Conservation (phyloP, 768 basidiomycete species). For the Suillus tomentosus region DNA sequence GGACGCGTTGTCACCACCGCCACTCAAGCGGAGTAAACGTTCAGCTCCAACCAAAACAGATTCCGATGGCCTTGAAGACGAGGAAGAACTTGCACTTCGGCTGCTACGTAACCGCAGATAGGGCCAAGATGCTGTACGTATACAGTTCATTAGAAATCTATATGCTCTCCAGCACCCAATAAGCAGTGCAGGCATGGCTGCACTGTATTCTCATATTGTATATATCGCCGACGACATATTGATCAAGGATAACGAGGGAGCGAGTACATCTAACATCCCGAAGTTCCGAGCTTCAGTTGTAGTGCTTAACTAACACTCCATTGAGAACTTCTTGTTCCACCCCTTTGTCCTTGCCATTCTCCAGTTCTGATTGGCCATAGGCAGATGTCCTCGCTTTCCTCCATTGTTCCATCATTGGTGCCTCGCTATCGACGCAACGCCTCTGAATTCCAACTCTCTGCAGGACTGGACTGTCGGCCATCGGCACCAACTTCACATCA, state of each 20-base stretch:
- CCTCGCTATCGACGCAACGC: slow-evolving; percentile 39
- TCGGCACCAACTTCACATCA: slow-evolving; percentile 46
- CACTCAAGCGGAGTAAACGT: slow-evolving; percentile 34
- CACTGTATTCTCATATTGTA: neutral
- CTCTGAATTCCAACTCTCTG: slow-evolving; percentile 43
- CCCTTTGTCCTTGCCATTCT: slow-evolving; percentile 39
- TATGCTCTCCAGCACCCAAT: neutral
- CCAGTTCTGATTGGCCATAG: slow-evolving; percentile 52
- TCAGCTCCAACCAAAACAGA: slow-evolving; percentile 14
- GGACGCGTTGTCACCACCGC: slow-evolving; percentile 26
- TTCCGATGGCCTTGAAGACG: slow-evolving; percentile 46
- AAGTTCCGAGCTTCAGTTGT: slow-evolving; percentile 43
- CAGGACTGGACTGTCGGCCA: slow-evolving; percentile 49
- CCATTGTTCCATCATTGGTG: slow-evolving; percentile 56
- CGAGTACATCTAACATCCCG: slow-evolving; percentile 12
- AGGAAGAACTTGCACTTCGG: slow-evolving; percentile 66
- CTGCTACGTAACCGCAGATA: slow-evolving; percentile 43
- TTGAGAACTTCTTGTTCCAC: slow-evolving; percentile 58
- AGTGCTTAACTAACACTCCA: slow-evolving; percentile 59
- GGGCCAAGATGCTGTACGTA: slow-evolving; percentile 2
- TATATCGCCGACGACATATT: neutral
- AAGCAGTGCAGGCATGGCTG: neutral
- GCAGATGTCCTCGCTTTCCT: slow-evolving; percentile 50
- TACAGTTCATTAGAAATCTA: neutral
- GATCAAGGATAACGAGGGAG: neutral